phyloP scores from a whole-genome alignment of 2,329 filamentous ascomycete genomes.

The Purpureocillium lavendulum region DNA sequence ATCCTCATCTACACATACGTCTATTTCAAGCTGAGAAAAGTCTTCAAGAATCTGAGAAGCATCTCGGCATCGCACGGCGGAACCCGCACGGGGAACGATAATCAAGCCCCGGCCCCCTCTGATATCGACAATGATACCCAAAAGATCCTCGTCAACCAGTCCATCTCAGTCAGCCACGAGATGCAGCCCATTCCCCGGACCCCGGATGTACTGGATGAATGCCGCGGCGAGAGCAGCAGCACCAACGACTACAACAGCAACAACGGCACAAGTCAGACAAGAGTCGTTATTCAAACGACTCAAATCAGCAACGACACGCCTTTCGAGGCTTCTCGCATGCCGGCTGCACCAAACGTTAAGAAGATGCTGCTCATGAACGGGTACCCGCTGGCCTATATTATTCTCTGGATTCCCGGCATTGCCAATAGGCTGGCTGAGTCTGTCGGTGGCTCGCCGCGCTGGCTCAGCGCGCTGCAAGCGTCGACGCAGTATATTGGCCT shows the following conservation, averaged over 20 bases:
- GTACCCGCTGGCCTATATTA: slow-evolving; percentile 26
- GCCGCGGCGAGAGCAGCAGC: no score
- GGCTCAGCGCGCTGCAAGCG: slow-evolving; percentile 20
- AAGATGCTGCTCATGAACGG: slow-evolving; percentile 27
- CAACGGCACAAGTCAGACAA: no score
- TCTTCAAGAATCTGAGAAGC: no score
- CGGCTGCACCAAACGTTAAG: slow-evolving; percentile 12
- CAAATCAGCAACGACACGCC: no score
- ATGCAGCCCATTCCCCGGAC: no score
- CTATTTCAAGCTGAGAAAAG: slow-evolving; percentile 16
- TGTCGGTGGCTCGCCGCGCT: slow-evolving; percentile 10
- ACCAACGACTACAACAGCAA: no score
- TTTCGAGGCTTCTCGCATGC: neutral
- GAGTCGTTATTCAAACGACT: no score
- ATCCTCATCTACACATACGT: slow-evolving; percentile 30
- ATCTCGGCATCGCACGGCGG: no score
- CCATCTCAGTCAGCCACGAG: slow-evolving; percentile 4
- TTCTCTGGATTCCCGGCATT: slow-evolving; percentile 30
- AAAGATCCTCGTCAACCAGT: slow-evolving; percentile 4
- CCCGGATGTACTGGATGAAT: no score
- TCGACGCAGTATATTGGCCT: slow-evolving; percentile 27
- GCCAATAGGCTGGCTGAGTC: slow-evolving; percentile 22
- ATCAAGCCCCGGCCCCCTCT: no score
- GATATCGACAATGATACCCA: slow-evolving; percentile 2
- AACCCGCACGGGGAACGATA: no score